Base-by-base conservation (phyloP, 768 basidiomycete genomes). In the Hebeloma cylindrosporum region DNA sequence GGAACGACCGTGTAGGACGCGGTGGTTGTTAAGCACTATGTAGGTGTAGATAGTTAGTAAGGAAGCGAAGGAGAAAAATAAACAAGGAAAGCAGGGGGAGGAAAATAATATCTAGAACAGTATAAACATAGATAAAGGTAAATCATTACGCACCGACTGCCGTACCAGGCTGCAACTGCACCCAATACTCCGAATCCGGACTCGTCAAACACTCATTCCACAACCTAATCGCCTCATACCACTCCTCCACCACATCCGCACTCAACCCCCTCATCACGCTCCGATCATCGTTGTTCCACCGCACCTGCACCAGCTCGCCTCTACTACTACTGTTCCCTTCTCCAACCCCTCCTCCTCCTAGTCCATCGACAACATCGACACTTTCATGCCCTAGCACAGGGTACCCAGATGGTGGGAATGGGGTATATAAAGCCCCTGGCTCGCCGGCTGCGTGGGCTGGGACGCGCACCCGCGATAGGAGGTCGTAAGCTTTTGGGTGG, bases 241-340 rank as follows among this genome's bases (percentile, higher is more conserved):
- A 97, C 42, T 76, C 71, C 56, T 89, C 87, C 7, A 97, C 81
- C 48, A 78, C 57, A 6, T 73, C 71, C 0, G 82, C 68, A 11
- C 71, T 67, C 50, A 91, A 52, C 50, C 74, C 69, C 48, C 70
- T 78, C 71, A 98, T 77, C 2, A 84, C 85, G 46, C 90, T 93
- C 40, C 95, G 72, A 62, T 98, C 94, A 53, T 93, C 88, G 50
- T 92, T 94, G 58, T 97, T 98, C 90, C 93, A 98, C 41, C 94
- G 68, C 25, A 97, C 84, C 48, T 90, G 85, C 3, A 72, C 64
- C 0, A 97, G 72, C 48, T 84, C 78, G 2, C 78, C 81, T 9
- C 72, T 78, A 6, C n/a, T n/a, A n/a, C n/a, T n/a, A n/a, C n/a
- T n/a, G n/a, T n/a, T n/a, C n/a, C n/a, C n/a, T n/a, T n/a, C n/a